Base-by-base conservation (phyloP, 2,329 filamentous ascomycete genomes). In the Blastomyces parvus region DNA sequence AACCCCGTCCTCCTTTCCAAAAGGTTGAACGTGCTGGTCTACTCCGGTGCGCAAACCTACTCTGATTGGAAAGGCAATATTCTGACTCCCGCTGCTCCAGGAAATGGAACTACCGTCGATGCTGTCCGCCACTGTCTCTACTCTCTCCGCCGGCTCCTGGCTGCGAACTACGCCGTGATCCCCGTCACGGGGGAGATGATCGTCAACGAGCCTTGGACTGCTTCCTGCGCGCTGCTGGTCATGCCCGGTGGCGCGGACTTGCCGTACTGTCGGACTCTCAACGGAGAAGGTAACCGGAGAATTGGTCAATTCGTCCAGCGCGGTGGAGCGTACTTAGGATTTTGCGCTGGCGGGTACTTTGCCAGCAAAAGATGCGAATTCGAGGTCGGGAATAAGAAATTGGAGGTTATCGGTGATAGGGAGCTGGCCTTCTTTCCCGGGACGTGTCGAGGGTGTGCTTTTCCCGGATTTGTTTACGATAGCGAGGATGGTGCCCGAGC, bases 311-410 rank as follows among this genome's bases (percentile, higher is more conserved):
- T 89, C 71, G 90, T 99, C 59, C 88, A 91, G 64, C 83, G 85
- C 38, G 94, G 94, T 36, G 94, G 94, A 19, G 81, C 84, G 0
- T 99, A 94, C 72, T 82, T 99, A 1, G 94, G 94, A 0, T 87
- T 99, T 70, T 99, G 94, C 73, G 94, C 94, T 1, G 94, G 94
- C 5, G 94, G 89, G 13, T 99, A 99, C 77, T 99, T 96, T 70
- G 94, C 88, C 27, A 86, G 83, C 67, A 80, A 82, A 48, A 83
- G 82, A 66, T 97, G 93, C 72, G 94, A 99, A 74, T 99, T 97
- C 67, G 93, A 97, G 77, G 87, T 94, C 14, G 91, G 91, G 2
- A 86, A 94, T 71, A 83, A 83, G 67, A 82, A 83, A 1, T 83
- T 97, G 78, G 90, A 96, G 72, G 93, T 99, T 2, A 79, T 96